Percentiles rank a stretch among this genome's conserved stretches.
These are phyloP conservation scores for Rosa multiflora DNA, from an alignment of 306 rosid species.

Conservation along the genomic window DNA sequence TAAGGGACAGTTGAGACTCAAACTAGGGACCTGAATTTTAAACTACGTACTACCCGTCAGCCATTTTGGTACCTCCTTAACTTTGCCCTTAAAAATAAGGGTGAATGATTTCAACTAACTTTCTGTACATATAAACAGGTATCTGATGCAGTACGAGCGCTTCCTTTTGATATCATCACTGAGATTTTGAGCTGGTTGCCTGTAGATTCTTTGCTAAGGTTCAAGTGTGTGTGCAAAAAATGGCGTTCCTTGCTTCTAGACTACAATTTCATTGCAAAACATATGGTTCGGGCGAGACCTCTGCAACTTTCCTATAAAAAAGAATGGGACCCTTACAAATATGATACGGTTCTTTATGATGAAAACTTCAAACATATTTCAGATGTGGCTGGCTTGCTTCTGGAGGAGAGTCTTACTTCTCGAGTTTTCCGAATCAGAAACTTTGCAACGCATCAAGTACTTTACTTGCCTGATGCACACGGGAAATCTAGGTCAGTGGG, in stretches of 20 bases:
- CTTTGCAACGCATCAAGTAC: neutral
- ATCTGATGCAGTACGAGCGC: neutral
- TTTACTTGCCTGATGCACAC: neutral
- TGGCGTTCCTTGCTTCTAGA: constrained; percentile 3
- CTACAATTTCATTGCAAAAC: neutral
- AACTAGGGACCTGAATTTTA: too few species aligned
- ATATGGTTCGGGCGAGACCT: neutral
- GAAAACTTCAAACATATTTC: neutral
- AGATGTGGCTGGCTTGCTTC: neutral
- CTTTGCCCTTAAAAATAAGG: too few species aligned
- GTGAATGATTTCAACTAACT: too few species aligned
- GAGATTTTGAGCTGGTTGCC: constrained; percentile 10
- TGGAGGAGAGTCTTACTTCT: neutral
- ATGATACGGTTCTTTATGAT: neutral
- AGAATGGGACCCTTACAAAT: neutral
- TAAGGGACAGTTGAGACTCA: too few species aligned
- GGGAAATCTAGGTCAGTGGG: neutral
- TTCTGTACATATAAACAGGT: neutral
- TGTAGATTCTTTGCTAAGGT: neutral
- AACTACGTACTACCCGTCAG: too few species aligned
- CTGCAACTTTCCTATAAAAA: neutral
- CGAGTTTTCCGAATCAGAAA: neutral
- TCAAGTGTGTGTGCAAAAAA: constrained; percentile 11
- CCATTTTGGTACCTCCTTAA: too few species aligned
- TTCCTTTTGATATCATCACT: neutral